phyloP scores from a whole-genome alignment of 164 flowering plant genomes.

The Chimonanthus praecox region DNA sequence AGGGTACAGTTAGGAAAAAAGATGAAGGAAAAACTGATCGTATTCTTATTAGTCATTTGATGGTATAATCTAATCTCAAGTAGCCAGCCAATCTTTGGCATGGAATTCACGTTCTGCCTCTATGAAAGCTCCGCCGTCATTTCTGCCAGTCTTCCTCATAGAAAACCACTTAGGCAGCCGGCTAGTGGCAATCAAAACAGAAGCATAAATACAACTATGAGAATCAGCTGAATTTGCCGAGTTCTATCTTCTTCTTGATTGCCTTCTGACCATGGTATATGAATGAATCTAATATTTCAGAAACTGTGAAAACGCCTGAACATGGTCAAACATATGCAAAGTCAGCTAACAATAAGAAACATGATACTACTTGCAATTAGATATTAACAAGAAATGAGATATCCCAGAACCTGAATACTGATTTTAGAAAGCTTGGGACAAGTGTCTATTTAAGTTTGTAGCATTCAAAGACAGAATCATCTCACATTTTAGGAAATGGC shows the following conservation, averaged over 20 bases:
- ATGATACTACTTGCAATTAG: background rate
- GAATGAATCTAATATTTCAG: slow-evolving; percentile 65
- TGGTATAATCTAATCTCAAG: background rate
- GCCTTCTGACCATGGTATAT: slow-evolving; percentile 56
- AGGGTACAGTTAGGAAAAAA: background rate
- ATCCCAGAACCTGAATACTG: background rate
- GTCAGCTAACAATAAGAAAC: background rate
- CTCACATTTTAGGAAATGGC: background rate
- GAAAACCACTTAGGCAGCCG: background rate
- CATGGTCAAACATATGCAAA: background rate
- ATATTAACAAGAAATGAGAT: background rate
- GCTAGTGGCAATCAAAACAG: background rate
- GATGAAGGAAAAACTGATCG: background rate
- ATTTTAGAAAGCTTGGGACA: background rate
- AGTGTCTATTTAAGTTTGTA: background rate
- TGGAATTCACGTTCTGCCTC: background rate
- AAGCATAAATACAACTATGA: background rate
- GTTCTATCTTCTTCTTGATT: slow-evolving; percentile 55
- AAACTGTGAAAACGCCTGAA: slow-evolving; percentile 65
- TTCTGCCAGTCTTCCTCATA: background rate
- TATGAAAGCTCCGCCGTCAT: background rate
- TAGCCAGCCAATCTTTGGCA: background rate
- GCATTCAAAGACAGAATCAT: background rate
- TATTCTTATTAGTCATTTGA: too few relatives aligned
- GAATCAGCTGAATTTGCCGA: slow-evolving; percentile 40